phyloP scores from a whole-genome alignment of 306 rosid species.

The Alnus rubra region DNA sequence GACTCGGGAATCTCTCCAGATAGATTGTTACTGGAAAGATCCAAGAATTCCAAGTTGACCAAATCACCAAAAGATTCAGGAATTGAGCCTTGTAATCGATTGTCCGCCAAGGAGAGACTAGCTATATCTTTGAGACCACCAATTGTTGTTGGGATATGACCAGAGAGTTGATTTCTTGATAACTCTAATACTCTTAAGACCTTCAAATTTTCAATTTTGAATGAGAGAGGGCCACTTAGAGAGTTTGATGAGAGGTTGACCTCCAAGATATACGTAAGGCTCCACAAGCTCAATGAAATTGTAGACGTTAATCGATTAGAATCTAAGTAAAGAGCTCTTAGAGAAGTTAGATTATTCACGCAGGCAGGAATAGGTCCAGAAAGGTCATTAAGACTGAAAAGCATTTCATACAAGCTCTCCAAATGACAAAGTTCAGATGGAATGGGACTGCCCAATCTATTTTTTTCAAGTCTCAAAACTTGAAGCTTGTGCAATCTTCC shows the following conservation, averaged over 20 bases:
- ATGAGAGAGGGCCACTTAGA: constrained; percentile 23
- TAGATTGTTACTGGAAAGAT: not conserved
- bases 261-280: not conserved
- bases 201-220: constrained; percentile 13
- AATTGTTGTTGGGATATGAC: constrained; percentile 18
- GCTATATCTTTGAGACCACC: constrained; percentile 4
- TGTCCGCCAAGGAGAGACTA: constrained; percentile 20
- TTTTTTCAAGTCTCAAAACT: too few species aligned
- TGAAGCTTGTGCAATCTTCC: not conserved
- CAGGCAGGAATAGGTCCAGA: not conserved
- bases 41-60: constrained; percentile 14
- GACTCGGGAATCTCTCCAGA: not conserved
- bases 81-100: constrained; percentile 24
- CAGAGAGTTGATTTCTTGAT: constrained; percentile 22
- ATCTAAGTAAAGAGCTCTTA: not conserved
- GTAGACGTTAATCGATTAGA: not conserved
- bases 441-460: too few species aligned
- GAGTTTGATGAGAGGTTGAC: constrained; percentile 12
- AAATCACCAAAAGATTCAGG: constrained; percentile 26
- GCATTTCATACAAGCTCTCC: too few species aligned
- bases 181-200: constrained; percentile 15
- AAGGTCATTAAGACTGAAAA: too few species aligned
- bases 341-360: not conserved
- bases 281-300: not conserved
- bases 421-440: too few species aligned